Conservation (phyloP, 2,329 filamentous ascomycete species). For the Chalara sp. region DNA sequence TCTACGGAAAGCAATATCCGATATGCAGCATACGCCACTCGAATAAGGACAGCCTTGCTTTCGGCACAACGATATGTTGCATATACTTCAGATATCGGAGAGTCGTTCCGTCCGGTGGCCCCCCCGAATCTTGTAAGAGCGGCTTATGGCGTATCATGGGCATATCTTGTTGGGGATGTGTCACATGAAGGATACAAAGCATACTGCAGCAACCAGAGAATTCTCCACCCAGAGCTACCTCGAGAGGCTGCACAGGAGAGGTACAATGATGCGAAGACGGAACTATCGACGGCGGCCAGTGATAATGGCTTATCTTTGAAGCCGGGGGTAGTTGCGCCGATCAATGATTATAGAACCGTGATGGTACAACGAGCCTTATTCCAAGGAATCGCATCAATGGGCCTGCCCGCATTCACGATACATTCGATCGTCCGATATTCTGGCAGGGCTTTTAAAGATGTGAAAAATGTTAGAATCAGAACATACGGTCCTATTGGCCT, state of each 20-base stretch:
- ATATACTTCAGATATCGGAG: constrained; percentile 93
- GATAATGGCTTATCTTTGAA: constrained; percentile 9
- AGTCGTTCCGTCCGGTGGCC: constrained; percentile 89
- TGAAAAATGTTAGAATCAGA: constrained; percentile 67
- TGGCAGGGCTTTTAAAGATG: constrained; percentile 74
- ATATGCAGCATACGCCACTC: constrained; percentile 87
- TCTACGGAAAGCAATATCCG: constrained; percentile 80
- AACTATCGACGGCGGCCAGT: constrained; percentile 6
- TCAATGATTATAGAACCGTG: constrained; percentile 86
- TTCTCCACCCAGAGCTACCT: constrained; percentile 60
- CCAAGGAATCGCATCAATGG: constrained; percentile 84
- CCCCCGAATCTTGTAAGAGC: constrained; percentile 74
- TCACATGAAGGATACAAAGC: constrained; percentile 92
- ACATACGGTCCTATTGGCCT: constrained; percentile 91
- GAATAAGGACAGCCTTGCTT: constrained; percentile 78
- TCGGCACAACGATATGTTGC: constrained; percentile 94
- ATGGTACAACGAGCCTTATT: constrained; percentile 90
- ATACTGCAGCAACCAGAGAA: constrained; percentile 77
- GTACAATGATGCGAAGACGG: constrained; percentile 25
- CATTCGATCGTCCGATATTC: constrained; percentile 80
- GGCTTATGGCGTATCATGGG: constrained; percentile 89
- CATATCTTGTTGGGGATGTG: constrained; percentile 87
- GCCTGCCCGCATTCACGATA: constrained; percentile 21
- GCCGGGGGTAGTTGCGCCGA: constrained; percentile 52
- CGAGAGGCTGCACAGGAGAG: constrained; percentile 22